Conservation (phyloP, 495 filamentous ascomycete species). For the Aspergillus leporis region DNA sequence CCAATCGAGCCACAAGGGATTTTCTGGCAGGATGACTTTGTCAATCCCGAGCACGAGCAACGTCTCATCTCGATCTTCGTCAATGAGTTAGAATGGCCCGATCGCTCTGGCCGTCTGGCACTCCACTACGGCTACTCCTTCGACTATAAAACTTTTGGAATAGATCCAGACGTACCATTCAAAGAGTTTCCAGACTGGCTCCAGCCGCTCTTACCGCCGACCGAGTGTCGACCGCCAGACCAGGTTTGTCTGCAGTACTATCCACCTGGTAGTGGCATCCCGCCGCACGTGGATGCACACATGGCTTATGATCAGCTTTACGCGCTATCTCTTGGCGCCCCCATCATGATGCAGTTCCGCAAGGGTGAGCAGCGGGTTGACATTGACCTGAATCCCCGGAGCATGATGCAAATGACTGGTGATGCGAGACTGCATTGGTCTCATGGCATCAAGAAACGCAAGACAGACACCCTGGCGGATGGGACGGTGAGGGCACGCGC, state of each 20-base stretch:
- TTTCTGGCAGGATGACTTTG: slow-evolving; percentile 37
- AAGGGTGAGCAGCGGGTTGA: slow-evolving; percentile 31
- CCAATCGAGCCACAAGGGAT: slow-evolving; percentile 33
- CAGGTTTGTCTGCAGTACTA: slow-evolving; percentile 48
- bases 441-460: slow-evolving; percentile 44
- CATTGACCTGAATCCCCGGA: slow-evolving; percentile 35
- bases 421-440: slow-evolving; percentile 45
- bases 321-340: slow-evolving; percentile 38
- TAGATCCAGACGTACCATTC: slow-evolving; percentile 40
- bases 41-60: slow-evolving; percentile 33
- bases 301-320: slow-evolving; percentile 43
- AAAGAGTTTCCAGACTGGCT: slow-evolving; percentile 44
- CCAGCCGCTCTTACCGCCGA: slow-evolving; percentile 36
- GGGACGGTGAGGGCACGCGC: slow-evolving; percentile 30
- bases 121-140: slow-evolving; percentile 47
- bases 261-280: slow-evolving; percentile 42
- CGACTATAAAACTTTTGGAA: slow-evolving; percentile 45
- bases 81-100: slow-evolving; percentile 36
- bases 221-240: slow-evolving; percentile 38
- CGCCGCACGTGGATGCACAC: slow-evolving; percentile 43
- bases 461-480: slow-evolving; percentile 36
- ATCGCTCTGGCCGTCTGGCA: slow-evolving; percentile 37
- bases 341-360: slow-evolving; percentile 39
- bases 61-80: slow-evolving; percentile 36
- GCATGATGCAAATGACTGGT: slow-evolving; percentile 40